These are phyloP conservation scores for Neurospora terricola DNA, from an alignment of 495 filamentous ascomycete species.

Conservation along the genomic window DNA sequence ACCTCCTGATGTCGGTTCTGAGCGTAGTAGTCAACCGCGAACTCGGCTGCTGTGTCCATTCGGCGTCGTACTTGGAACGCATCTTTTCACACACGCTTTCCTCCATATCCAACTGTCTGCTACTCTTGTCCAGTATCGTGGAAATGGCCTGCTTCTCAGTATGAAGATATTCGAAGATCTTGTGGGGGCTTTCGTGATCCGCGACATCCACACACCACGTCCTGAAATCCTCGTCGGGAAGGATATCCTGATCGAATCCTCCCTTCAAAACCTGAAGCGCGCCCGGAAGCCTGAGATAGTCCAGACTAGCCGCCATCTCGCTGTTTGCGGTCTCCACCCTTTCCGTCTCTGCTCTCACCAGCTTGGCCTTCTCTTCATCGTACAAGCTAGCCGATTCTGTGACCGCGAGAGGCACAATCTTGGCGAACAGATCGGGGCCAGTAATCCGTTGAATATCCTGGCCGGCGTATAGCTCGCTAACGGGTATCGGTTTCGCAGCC, in stretches of 20 bases:
- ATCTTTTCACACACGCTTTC: constrained; percentile 99
- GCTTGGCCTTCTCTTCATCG: constrained; percentile 96
- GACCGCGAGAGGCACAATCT: constrained; percentile 91
- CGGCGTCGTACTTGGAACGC: constrained; percentile 90
- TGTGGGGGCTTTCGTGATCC: constrained; percentile 60
- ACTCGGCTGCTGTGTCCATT: constrained; percentile 97
- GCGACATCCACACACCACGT: constrained; percentile 89
- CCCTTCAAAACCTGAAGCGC: constrained; percentile 88
- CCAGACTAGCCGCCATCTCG: constrained; percentile 91
- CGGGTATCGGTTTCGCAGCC: constrained; percentile 95
- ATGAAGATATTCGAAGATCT: constrained; percentile 68
- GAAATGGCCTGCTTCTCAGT: constrained; percentile 66
- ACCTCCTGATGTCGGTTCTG: constrained; percentile 74
- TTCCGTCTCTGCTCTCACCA: constrained; percentile 88
- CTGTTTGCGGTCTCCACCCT: constrained; percentile 82
- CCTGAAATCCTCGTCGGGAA: constrained; percentile 82
- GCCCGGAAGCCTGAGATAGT: constrained; percentile 83
- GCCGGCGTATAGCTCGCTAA: constrained; percentile 91
- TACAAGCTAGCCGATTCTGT: constrained; percentile 95
- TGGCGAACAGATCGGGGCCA: constrained; percentile 92
- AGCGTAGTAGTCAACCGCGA: constrained; percentile 79
- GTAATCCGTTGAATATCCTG: constrained; percentile 96
- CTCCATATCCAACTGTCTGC: constrained; percentile 86
- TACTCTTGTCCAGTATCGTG: constrained; percentile 61
- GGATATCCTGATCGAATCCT: constrained; percentile 80